Evolutionary conservation across 2,329 filamentous ascomycete genomes (phyloP), one percentile per base, ranked within the genome.

Genomic region (Aspergillus floridensis): DNA sequence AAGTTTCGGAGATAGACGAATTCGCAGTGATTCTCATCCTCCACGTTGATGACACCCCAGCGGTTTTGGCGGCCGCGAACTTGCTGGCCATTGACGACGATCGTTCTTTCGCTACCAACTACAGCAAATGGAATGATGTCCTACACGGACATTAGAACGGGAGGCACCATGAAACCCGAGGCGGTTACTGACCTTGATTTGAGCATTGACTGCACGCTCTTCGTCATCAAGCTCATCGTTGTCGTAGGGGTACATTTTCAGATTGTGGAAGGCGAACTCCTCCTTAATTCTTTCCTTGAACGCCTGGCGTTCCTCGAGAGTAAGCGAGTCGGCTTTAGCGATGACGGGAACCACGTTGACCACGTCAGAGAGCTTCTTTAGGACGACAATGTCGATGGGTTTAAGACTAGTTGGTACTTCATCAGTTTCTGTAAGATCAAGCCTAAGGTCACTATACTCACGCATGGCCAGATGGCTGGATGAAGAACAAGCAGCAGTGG

Each of bases 271-370:
- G 60, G 91, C 84, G 77, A 99, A 99, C 79, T 99, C 95, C 84
- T 98, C 95, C 90, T 96, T 97, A 84, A 99, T 99, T 77, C 90
- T 87, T 82, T 97, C 92, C 87, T 99, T 99, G 88, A 99, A 99
- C 53, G 89, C 91, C 76, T 88, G 87, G 70, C 95, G 89, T 86
- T 99, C 95, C 80, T 99, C 93, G 35, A 97, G 84, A 14, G 95
- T 99, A 73, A 99, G 83, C 56, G 92, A 95, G 78, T 99, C 95
- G 60, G 95, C 90, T 86, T 99, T 99, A 79, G 95, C 95, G 76
- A 99, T 98, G 73, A 99, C 93, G 59, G 95, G 95, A 48, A 99
- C 95, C 53, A 99, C 95, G 69, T 99, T 99, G 82, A 99, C 95
- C 53, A 98, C 96, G 80, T 99, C 95, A 60, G 93, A 96, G 66